These are phyloP conservation scores for Balansia obtecta DNA, from an alignment of 2,329 filamentous ascomycete species.

Conservation along the genomic window DNA sequence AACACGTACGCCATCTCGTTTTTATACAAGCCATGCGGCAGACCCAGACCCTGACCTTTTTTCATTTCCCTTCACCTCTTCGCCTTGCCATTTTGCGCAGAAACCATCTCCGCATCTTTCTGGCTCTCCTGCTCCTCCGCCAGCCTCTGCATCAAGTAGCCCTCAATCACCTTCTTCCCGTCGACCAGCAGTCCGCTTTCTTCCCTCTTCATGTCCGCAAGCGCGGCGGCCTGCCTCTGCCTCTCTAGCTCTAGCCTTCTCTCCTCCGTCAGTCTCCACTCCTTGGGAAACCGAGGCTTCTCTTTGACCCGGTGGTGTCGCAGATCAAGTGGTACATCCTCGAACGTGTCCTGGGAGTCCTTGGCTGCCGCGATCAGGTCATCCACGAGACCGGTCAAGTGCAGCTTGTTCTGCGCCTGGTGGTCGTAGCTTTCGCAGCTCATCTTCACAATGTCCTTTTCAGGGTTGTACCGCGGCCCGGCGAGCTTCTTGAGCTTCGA, in stretches of 20 bases:
- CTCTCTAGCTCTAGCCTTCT: slow-evolving; percentile 53
- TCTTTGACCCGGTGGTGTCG: slow-evolving; percentile 66
- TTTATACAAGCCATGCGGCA: not conserved
- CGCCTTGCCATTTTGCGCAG: slow-evolving; percentile 11
- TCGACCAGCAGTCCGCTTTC: slow-evolving; percentile 46
- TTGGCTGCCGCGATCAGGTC: slow-evolving; percentile 63
- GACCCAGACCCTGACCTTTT: too few relatives aligned
- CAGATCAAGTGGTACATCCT: slow-evolving; percentile 80
- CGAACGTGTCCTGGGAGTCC: slow-evolving; percentile 69
- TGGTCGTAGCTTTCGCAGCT: slow-evolving; percentile 81
- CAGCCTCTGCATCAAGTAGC: slow-evolving; percentile 19
- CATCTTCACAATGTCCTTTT: slow-evolving; percentile 72
- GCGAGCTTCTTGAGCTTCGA: slow-evolving; percentile 79
- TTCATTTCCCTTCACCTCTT: not conserved
- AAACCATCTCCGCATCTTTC: slow-evolving; percentile 20
- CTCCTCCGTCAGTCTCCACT: slow-evolving; percentile 69
- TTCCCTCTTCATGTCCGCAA: slow-evolving; percentile 41
- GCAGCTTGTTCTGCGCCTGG: slow-evolving; percentile 94
- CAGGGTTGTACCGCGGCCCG: slow-evolving; percentile 78
- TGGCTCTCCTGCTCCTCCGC: slow-evolving; percentile 22
- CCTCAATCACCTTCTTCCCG: slow-evolving; percentile 37
- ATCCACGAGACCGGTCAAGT: slow-evolving; percentile 67
- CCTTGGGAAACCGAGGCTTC: slow-evolving; percentile 61
- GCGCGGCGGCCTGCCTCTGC: slow-evolving; percentile 37
- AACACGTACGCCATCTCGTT: not conserved